Evolutionary conservation across 768 basidiomycete genomes (phyloP), one percentile per base, ranked within the genome.

Genomic region (Harrya chromipes): DNA sequence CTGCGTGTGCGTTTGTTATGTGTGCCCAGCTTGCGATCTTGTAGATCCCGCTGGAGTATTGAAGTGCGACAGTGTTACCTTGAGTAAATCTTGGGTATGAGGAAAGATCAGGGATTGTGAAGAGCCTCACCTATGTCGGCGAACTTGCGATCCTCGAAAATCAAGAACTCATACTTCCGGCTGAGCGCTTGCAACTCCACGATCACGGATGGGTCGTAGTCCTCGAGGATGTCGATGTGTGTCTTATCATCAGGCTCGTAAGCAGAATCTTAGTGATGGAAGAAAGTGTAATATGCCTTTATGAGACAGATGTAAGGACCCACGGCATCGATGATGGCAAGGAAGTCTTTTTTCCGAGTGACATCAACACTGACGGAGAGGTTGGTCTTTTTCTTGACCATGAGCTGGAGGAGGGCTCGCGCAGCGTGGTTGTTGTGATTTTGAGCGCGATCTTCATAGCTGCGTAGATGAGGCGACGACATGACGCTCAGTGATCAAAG

Each of bases 111-210:
- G 14, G 33, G 20, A 38, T 9, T 4, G 14, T 17, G 40, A 7
- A 16, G 44, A 13, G 29, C 58, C 79, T 60, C 54, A 94, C 95
- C 95, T 45, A 99, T 98, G 69, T 99, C 97, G 4, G 97, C 95
- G 61, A 99, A 99, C 70, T 99, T 99, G 56, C 97, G 78, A 73
- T 99, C 97, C 72, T 98, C 97, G 59, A 98, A 99, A 59, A 97
- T 94, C 45, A 95, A 68, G 72, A 98, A 99, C 62, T 97, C 91
- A 55, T 97, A 83, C 65, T 88, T 85, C 40, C 70, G 62, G 62
- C 86, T 84, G 7, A 98, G 80, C 31, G 75, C 74, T 52, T 82
- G 77, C 36, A 99, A 75, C 38, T 77, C 74, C 36, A 81, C 73
- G 48, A 94, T 81, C 40, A 97, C 70, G 7, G 77, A 78, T 10